phyloP scores from a whole-genome alignment of 148 eudicot species.

The Rhododendron vialii region DNA sequence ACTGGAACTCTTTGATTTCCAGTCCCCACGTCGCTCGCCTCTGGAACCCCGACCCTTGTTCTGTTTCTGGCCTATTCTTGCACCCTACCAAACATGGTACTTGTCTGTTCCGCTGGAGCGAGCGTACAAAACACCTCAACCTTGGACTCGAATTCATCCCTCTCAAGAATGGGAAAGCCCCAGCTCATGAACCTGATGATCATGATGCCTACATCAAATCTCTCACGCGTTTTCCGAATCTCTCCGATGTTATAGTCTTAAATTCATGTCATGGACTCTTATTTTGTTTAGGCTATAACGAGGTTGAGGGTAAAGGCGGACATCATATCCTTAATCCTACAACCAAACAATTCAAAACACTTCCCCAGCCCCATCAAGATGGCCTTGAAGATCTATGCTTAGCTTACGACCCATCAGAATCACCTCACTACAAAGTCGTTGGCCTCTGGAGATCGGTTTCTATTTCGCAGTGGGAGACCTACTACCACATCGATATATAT shows the following conservation, averaged over 20 bases:
- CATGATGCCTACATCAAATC: too few species aligned
- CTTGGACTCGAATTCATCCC: too few species aligned
- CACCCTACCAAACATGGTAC: not conserved
- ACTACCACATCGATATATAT: constrained; percentile 7
- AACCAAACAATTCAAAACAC: not conserved
- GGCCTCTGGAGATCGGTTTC: not conserved
- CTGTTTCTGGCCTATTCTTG: not conserved
- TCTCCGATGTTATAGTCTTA: too few species aligned
- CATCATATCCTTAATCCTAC: constrained; percentile 8
- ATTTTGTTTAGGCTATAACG: not conserved
- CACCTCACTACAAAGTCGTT: constrained; percentile 15
- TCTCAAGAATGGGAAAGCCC: too few species aligned
- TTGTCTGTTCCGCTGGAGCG: too few species aligned
- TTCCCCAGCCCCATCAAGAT: not conserved
- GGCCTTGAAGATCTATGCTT: not conserved
- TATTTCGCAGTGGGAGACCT: not conserved
- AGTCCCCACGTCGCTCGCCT: not conserved
- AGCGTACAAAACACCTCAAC: too few species aligned
- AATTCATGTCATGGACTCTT: not conserved
- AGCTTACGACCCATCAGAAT: constrained; percentile 11
- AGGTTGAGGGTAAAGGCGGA: too few species aligned
- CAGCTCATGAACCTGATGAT: too few species aligned
- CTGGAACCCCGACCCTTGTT: not conserved
- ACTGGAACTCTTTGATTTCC: constrained; percentile 12
- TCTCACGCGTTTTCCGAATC: too few species aligned